phyloP scores from a whole-genome alignment of 345 rosid species.

The Citrus medica region DNA sequence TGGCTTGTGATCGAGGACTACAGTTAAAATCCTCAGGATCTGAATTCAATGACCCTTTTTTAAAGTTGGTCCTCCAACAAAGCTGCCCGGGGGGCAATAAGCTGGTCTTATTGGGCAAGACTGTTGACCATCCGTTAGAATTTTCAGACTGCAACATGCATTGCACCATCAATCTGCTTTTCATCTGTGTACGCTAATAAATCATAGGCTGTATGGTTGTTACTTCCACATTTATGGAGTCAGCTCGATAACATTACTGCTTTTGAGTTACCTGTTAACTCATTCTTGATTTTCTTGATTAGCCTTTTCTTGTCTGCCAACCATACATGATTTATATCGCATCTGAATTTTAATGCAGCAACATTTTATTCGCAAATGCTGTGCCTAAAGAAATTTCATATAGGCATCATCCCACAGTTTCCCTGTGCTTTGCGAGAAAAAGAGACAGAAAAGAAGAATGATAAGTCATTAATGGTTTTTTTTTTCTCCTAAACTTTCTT shows the following conservation, averaged over 20 bases:
- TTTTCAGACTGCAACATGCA: neutral
- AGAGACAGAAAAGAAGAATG: too few relatives aligned
- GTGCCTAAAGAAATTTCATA: neutral
- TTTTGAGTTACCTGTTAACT: neutral
- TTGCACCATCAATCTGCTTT: neutral
- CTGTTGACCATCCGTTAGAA: neutral
- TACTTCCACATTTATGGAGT: conserved; percentile 8
- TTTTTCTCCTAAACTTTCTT: neutral
- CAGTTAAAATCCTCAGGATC: neutral
- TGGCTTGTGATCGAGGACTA: neutral
- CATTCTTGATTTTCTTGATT: neutral
- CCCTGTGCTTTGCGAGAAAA: neutral
- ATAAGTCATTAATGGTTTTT: too few relatives aligned
- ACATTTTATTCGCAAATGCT: neutral
- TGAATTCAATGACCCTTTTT: neutral
- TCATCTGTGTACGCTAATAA: neutral
- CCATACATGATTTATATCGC: neutral
- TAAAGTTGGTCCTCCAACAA: neutral
- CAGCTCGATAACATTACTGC: neutral
- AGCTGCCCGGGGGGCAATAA: neutral
- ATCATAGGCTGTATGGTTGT: neutral
- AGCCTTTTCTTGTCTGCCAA: neutral
- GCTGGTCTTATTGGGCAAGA: neutral
- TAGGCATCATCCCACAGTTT: neutral
- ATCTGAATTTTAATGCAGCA: neutral